Percentiles rank a stretch among this genome's conserved stretches.
Evolutionary conservation across 208 protist species (phyloP).

Genomic region (Leishmania tropica): DNA sequence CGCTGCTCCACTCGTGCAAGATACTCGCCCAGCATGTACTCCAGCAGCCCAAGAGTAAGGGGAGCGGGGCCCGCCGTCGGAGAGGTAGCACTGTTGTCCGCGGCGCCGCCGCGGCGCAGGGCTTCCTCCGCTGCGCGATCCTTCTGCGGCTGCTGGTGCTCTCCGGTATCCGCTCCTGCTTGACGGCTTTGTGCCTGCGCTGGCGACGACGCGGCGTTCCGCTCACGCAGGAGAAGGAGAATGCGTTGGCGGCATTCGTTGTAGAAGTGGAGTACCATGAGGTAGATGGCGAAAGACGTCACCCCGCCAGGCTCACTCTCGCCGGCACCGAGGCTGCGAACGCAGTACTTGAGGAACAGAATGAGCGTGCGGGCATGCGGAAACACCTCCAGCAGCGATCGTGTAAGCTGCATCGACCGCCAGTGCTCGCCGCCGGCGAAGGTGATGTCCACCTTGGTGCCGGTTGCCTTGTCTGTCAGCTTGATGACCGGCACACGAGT

Average conservation of each 20-base stretch:
- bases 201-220: slow-evolving; percentile 10
- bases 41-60: slow-evolving; percentile 28
- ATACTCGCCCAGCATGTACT: slow-evolving; percentile 34
- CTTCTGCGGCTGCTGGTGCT: slow-evolving; percentile 5
- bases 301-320: slow-evolving; percentile 77
- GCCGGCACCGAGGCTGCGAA: slow-evolving; percentile 61
- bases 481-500: slow-evolving; percentile 89
- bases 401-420: slow-evolving; percentile 83
- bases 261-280: slow-evolving; percentile 85
- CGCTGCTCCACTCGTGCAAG: slow-evolving; percentile 32
- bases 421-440: slow-evolving; percentile 89
- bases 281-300: slow-evolving; percentile 86
- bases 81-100: neutral
- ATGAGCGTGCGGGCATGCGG: slow-evolving; percentile 74
- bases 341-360: slow-evolving; percentile 84
- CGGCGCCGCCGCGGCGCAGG: neutral
- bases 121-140: neutral
- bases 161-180: neutral
- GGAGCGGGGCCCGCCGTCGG: slow-evolving; percentile 13
- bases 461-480: slow-evolving; percentile 63
- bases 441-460: slow-evolving; percentile 78
- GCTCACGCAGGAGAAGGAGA: slow-evolving; percentile 37
- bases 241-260: slow-evolving; percentile 60
- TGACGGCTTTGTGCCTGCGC: neutral
- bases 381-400: slow-evolving; percentile 54